Base-by-base conservation (phyloP, 305 asterid species). In the Fraxinus velutina region DNA sequence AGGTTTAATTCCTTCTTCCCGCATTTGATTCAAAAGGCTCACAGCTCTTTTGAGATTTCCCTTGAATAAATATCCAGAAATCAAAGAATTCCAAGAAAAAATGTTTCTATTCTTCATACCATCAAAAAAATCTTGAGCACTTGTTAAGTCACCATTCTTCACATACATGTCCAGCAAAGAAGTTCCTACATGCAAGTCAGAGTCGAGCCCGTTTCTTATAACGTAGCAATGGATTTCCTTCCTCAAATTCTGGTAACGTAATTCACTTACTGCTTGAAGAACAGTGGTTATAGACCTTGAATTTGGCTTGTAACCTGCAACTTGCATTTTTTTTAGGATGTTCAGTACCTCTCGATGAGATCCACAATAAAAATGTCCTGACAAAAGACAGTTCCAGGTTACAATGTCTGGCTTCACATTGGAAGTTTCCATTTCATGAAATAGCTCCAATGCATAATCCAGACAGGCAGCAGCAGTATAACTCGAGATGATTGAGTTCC, bases 151-250 rank as follows among this genome's bases (percentile, higher is more conserved):
- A 19, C 79, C 83, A 60, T 86, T 89, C 86, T 92, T 90, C 81
- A 87, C 91, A 85, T 90, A 90, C 96, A 87, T 88, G 80, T 90
- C 93, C 50, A 89, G 85, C 81, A 92, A 80, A 78, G 93, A 91
- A 78, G 92, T 89, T 8, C 71, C 81, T n/a, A 86, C 66, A 79
- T 81, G 88, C 36, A 83, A 68, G 84, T 92, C 90, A 75, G 37
- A 50, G 44, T 89, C 89, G 64, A 89, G 76, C 79, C 84, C 85
- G 34, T 81, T 86, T 79, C 89, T 86, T 72, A 83, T 34, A 2
- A 80, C 80, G 37, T 81, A 84, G 80, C 87, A 85, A 76, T 88
- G 91, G 6, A 78, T 78, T 81, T 86, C 91, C 82, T 85, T 78
- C n/a, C 87, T 83, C 33, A n/a, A 29, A 24, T 21, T 81, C 76